These are phyloP conservation scores for Limnomonas spitsbergensis DNA, from an alignment of 139 green algal species.

Conservation along the genomic window DNA sequence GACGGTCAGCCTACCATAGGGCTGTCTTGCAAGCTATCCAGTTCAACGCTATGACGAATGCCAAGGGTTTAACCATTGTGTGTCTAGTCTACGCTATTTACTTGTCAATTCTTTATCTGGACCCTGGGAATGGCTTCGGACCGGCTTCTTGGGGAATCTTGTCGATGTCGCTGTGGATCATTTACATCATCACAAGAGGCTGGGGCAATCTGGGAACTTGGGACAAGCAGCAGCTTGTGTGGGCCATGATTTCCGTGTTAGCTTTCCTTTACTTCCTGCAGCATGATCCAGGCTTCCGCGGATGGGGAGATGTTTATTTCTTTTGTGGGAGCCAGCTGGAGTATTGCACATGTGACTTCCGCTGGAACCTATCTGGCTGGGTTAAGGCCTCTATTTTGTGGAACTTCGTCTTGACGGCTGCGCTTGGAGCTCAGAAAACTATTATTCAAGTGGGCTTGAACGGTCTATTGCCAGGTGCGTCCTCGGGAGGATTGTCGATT, in stretches of 20 bases:
- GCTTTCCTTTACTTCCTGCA: neutral
- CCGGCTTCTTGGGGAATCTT: constrained; percentile 25
- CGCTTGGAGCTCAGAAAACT: constrained; percentile 61
- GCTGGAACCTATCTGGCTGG: constrained; percentile 70
- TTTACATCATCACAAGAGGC: neutral
- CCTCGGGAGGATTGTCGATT: neutral
- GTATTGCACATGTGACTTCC: constrained; percentile 70
- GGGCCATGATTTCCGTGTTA: constrained; percentile 17
- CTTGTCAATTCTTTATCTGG: neutral
- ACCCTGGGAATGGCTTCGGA: constrained; percentile 5
- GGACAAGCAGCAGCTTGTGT: constrained; percentile 16
- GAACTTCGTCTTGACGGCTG: constrained; percentile 64
- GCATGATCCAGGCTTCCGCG: neutral
- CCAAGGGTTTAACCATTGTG: no score
- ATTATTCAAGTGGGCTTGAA: constrained; percentile 55
- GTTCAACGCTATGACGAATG: no score
- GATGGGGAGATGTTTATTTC: constrained; percentile 73
- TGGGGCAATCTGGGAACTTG: neutral
- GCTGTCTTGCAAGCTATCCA: no score
- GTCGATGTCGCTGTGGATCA: constrained; percentile 16
- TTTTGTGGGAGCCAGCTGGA: constrained; percentile 67
- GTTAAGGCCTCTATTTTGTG: constrained; percentile 67
- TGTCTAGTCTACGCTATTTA: no score
- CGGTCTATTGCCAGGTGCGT: constrained; percentile 68
- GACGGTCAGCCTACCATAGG: no score